Conservation (phyloP, 23 red algal species). For the Agarophyton chilense region DNA sequence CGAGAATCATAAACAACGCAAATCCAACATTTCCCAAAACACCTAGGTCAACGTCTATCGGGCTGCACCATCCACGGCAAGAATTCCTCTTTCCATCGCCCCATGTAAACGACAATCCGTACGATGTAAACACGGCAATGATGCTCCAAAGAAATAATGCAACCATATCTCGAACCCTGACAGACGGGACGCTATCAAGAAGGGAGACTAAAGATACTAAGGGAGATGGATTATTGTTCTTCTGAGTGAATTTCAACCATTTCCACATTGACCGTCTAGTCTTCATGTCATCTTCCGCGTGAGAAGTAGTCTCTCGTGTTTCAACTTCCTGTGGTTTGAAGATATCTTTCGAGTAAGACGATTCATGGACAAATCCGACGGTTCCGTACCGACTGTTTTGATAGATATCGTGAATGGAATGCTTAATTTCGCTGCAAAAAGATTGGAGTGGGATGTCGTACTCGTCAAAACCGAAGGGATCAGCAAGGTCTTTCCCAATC, state of each 20-base stretch:
- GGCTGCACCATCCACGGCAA: conserved; percentile 29
- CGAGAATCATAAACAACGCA: conserved; percentile 16
- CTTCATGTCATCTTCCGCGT: not conserved
- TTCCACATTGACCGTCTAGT: not conserved
- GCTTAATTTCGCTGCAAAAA: conserved; percentile 47
- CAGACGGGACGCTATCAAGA: conserved; percentile 8
- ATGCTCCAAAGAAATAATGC: conserved; percentile 3
- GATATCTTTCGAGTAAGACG: not conserved
- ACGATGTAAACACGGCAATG: conserved; percentile 32
- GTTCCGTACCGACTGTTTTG: not conserved
- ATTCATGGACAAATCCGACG: not conserved
- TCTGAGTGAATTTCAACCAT: not conserved
- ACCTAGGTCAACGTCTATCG: conserved; percentile 10
- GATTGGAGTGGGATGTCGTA: conserved; percentile 38
- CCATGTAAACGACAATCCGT: conserved; percentile 40
- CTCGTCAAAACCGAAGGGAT: conserved; percentile 51
- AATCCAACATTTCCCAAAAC: conserved; percentile 37
- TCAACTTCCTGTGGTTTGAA: not conserved
- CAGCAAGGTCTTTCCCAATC: conserved; percentile 26
- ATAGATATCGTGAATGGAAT: conserved; percentile 23
- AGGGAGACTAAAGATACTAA: not conserved
- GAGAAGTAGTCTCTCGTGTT: not conserved
- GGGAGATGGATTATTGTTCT: not conserved
- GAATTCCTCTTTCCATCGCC: not conserved
- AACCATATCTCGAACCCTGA: conserved; percentile 4